Evolutionary conservation across 2,329 filamentous ascomycete genomes (phyloP).

Genomic region (Exophiala spinifera): DNA sequence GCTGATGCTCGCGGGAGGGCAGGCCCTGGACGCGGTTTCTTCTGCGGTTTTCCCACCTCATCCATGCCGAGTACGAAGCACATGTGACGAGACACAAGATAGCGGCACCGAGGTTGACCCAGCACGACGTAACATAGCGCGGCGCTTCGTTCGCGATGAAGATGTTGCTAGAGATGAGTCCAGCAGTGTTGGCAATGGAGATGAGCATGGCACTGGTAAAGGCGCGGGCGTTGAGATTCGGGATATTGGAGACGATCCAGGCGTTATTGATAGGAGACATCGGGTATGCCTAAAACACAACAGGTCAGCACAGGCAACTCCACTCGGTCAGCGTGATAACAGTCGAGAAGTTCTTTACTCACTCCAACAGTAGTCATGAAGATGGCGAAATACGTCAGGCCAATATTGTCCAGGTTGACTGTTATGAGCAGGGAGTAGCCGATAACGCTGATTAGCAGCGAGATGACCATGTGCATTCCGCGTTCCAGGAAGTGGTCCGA

Average conservation of each 20-base stretch:
- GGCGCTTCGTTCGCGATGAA: constrained; percentile 2
- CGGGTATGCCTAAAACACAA: neutral
- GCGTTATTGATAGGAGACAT: constrained; percentile 1
- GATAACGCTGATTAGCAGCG: constrained; percentile 18
- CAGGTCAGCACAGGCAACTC: neutral
- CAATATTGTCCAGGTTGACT: constrained; percentile 10
- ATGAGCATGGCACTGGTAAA: constrained; percentile 1
- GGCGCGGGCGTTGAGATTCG: constrained; percentile 6
- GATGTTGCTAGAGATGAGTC: neutral
- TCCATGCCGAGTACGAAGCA: constrained; percentile 1
- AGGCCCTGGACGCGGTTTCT: too few species aligned
- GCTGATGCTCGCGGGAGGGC: too few species aligned
- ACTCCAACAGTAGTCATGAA: constrained; percentile 13
- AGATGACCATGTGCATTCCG: constrained; percentile 21
- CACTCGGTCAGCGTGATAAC: too few species aligned
- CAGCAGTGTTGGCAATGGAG: neutral
- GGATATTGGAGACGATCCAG: constrained; percentile 1
- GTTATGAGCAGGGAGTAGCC: constrained; percentile 19
- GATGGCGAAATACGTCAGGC: constrained; percentile 18
- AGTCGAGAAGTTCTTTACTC: neutral
- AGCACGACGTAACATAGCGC: too few species aligned
- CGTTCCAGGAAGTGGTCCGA: constrained; percentile 29
- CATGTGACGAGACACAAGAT: constrained; percentile 1
- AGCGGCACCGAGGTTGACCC: neutral
- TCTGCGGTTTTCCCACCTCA: too few species aligned